Evolutionary conservation across 2,329 filamentous ascomycete species (phyloP).

Genomic region (Aspergillus eucalypticola): DNA sequence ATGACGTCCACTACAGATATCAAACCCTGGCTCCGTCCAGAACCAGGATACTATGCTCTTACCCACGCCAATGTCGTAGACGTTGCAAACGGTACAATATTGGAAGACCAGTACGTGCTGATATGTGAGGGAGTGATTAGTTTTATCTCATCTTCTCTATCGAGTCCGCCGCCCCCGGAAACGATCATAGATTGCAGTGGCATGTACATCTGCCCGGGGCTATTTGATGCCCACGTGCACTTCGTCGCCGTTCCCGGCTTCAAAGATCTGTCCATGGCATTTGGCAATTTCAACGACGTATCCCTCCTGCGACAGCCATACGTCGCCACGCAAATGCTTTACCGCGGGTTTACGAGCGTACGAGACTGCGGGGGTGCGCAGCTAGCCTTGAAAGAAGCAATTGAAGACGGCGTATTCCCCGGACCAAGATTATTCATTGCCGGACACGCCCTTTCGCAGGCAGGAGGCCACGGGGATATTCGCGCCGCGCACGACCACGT

Average conservation of each 20-base stretch:
- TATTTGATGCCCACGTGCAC: conserved; percentile 31
- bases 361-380: conserved; percentile 61
- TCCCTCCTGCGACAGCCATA: conserved; percentile 24
- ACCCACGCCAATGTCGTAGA: conserved; percentile 27
- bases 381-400: conserved; percentile 54
- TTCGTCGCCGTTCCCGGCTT: conserved; percentile 28
- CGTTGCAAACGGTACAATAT: conserved; percentile 20
- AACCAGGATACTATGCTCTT: conserved; percentile 21
- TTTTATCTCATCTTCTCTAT: too few species aligned
- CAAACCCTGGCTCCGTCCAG: conserved; percentile 26
- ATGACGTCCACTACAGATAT: not conserved
- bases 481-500: conserved; percentile 43
- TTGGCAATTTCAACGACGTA: conserved; percentile 24
- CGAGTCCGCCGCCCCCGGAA: not conserved
- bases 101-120: conserved; percentile 6
- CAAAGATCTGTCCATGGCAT: conserved; percentile 22
- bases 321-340: conserved; percentile 49
- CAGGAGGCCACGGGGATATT: conserved; percentile 60
- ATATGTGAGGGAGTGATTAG: too few species aligned
- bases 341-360: conserved; percentile 59
- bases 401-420: conserved; percentile 56
- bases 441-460: conserved; percentile 57
- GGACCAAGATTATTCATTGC: conserved; percentile 60
- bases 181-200: conserved; percentile 20
- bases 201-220: conserved; percentile 26